These are phyloP conservation scores for Ammopiptanthus mongolicus DNA, from an alignment of 306 rosid species.

Conservation along the genomic window DNA sequence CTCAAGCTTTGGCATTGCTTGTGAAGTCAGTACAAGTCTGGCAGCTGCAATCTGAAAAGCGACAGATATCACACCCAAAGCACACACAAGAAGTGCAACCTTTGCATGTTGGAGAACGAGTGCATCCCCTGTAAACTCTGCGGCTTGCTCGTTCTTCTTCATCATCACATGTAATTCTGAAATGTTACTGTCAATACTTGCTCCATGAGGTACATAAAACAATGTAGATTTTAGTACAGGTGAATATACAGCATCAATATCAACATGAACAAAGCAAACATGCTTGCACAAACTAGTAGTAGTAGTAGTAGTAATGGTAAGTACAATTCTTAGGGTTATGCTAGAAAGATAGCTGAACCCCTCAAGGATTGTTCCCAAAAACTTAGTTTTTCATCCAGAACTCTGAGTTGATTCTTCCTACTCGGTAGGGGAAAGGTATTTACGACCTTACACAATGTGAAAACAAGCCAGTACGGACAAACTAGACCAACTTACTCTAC, in stretches of 20 bases:
- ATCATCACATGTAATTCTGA: conserved; percentile 75
- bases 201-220: neutral
- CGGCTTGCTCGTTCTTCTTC: conserved; percentile 94
- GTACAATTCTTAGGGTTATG: neutral
- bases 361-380: neutral
- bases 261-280: neutral
- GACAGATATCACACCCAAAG: conserved; percentile 85
- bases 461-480: neutral
- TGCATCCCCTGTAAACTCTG: conserved; percentile 82
- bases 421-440: neutral
- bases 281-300: neutral
- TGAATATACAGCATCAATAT: neutral
- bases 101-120: conserved; percentile 75
- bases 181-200: neutral
- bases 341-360: neutral
- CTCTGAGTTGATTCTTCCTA: neutral
- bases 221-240: neutral
- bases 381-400: neutral
- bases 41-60: conserved; percentile 93
- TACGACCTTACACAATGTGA: neutral
- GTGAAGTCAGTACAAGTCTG: conserved; percentile 96
- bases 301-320: too few species aligned
- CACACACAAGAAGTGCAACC: conserved; percentile 98
- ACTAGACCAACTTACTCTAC: neutral
- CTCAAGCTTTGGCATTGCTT: conserved; percentile 61